A percentile compares a stretch with the other conserved stretches of the same genome.
phyloP scores from a whole-genome alignment of 257 asterid genomes.

The Jaltomata sinuosa region DNA sequence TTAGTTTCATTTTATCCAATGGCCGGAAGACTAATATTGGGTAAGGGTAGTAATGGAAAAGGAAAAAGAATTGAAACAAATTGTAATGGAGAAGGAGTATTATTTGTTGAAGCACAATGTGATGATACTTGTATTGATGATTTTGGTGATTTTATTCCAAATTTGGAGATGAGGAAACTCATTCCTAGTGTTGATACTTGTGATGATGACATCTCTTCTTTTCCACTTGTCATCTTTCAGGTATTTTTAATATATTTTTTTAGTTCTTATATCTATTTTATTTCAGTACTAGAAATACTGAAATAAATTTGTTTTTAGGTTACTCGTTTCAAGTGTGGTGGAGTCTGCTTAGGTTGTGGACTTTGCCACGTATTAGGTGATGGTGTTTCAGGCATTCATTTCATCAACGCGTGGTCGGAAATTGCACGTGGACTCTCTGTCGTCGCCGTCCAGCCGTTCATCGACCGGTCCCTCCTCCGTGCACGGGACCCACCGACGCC shows the following conservation, averaged over 20 bases:
- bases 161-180: background rate
- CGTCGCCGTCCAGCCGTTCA: slow-evolving; percentile 19
- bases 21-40: slow-evolving; percentile 24
- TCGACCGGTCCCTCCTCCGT: slow-evolving; percentile 26
- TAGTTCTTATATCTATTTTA: too few relatives aligned
- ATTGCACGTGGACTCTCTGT: slow-evolving; percentile 26
- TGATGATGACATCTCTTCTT: slow-evolving; percentile 18
- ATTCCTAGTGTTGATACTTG: slow-evolving; percentile 12
- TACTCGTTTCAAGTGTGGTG: slow-evolving; percentile 35
- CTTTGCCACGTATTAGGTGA: slow-evolving; percentile 30
- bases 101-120: slow-evolving; percentile 30
- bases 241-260: background rate
- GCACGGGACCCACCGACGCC: slow-evolving; percentile 23
- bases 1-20: slow-evolving; percentile 35
- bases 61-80: slow-evolving; percentile 24
- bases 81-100: slow-evolving; percentile 30
- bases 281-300: too few relatives aligned
- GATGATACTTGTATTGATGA: background rate
- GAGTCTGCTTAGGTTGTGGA: slow-evolving; percentile 26
- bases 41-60: background rate
- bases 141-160: background rate
- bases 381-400: slow-evolving; percentile 14
- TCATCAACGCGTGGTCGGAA: slow-evolving; percentile 33
- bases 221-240: slow-evolving; percentile 26
- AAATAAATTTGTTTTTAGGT: too few relatives aligned